Evolutionary conservation across 2,329 filamentous ascomycete genomes (phyloP).

Genomic region (Raffaelea albimanens): DNA sequence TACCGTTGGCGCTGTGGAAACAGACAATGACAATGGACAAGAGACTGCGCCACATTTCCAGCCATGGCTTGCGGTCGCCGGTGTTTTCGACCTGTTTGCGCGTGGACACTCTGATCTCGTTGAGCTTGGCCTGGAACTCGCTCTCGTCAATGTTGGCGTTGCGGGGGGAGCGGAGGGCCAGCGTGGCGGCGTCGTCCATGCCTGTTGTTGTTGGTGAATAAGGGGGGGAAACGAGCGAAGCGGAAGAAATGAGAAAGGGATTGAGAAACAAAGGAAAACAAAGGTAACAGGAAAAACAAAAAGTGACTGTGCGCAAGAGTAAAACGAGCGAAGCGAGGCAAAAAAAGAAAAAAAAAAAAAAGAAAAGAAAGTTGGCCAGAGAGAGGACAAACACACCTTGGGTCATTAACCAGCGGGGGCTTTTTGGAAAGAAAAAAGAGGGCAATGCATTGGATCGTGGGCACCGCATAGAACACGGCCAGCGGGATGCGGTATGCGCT

Average conservation of each 20-base stretch:
- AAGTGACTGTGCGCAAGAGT: no score
- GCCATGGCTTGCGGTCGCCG: slow-evolving; percentile 17
- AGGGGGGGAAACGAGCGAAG: no score
- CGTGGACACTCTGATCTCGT: slow-evolving; percentile 21
- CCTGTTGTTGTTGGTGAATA: no score
- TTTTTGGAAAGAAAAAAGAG: slow-evolving; percentile 26
- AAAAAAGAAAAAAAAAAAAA: no score
- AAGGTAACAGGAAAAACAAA: no score
- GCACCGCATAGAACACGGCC: slow-evolving; percentile 21
- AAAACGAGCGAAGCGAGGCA: no score
- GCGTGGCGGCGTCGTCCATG: slow-evolving; percentile 20
- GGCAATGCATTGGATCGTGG: slow-evolving; percentile 20
- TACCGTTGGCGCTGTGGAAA: slow-evolving; percentile 22
- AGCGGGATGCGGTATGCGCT: slow-evolving; percentile 16
- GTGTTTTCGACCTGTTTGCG: slow-evolving; percentile 18
- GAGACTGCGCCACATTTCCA: slow-evolving; percentile 24
- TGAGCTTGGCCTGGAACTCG: slow-evolving; percentile 20
- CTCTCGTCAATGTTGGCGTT: slow-evolving; percentile 18
- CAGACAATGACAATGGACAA: slow-evolving; percentile 22
- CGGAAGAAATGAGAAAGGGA: no score
- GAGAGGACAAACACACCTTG: slow-evolving; percentile 11
- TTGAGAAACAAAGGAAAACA: no score
- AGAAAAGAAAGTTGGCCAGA: no score
- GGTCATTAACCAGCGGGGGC: slow-evolving; percentile 27
- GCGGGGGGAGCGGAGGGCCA: slow-evolving; percentile 18